Evolutionary conservation across 768 basidiomycete species (phyloP), one percentile per base, ranked within the genome.

Genomic region (Boletus barrowsii): DNA sequence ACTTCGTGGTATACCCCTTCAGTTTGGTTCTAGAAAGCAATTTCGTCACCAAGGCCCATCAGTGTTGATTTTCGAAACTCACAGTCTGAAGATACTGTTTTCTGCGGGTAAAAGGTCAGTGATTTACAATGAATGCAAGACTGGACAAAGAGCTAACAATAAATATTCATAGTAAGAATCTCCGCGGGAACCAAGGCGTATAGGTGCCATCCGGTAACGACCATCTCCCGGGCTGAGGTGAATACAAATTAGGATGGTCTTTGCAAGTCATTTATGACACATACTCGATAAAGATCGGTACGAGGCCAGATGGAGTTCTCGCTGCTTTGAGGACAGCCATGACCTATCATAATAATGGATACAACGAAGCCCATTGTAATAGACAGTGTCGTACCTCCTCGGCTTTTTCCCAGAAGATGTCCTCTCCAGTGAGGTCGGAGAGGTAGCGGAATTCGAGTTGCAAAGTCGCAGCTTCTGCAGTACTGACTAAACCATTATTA

Each of bases 111-210:
- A 52, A 41, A 48, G 8, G 47, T 61, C 22, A 66, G 42, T 30
- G 5, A 26, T 37, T 32, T 20, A 42, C 20, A 18, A 8, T 26
- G 18, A 24, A 9, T 17, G 48, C 30, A 15, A 41, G 46, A 48
- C 14, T 24, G 44, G 10, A 17, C 20, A 46, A 22, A 33, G 36
- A 10, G 69, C 82, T 73, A 57, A 90, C 88, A 94, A 65, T 15
- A 93, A 72, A 65, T 95, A 93, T 69, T 96, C 95, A 66, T 97
- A 98, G 72, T 86, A 98, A 3, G 91, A 93, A 68, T 98, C 95
- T 30, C 88, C 95, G 41, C 93, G 80, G 33, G 93, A 93, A 26
- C 95, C 95, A 20, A 98, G 80, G 13, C 94, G 84, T 57, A 98
- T 89, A 17, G 88, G 81, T 13, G 88, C 84, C 24, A 82, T 72